Evolutionary conservation across 2,329 filamentous ascomycete genomes (phyloP).

Genomic region (Pestalotiopsis sp.): DNA sequence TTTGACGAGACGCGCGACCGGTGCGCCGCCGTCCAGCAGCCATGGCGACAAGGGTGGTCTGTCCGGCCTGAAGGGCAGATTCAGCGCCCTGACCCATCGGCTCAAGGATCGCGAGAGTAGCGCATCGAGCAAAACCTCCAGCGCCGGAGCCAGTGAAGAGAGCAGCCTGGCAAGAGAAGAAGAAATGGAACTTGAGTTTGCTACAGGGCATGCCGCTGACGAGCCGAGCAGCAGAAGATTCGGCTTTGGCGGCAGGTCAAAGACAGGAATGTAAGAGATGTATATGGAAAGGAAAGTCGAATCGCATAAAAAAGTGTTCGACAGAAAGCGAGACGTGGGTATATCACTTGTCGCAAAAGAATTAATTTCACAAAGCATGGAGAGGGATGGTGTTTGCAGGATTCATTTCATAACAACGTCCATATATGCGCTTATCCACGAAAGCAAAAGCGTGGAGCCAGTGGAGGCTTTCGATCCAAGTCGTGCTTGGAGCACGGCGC

Average conservation of each 20-base stretch:
- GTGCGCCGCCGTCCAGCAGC: neutral
- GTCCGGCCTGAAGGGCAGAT: neutral
- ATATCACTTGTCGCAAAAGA: neutral
- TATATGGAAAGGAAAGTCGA: neutral
- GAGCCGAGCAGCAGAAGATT: neutral
- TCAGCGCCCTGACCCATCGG: conserved; percentile 21
- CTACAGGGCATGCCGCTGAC: neutral
- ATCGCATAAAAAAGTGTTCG: neutral
- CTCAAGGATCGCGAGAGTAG: conserved; percentile 23
- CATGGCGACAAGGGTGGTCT: neutral
- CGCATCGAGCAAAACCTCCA: neutral
- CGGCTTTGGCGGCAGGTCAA: neutral
- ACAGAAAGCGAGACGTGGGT: no score
- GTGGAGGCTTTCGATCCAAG: neutral
- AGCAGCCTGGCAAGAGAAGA: neutral
- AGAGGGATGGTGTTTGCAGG: neutral
- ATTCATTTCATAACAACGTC: neutral
- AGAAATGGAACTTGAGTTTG: neutral
- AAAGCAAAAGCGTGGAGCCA: neutral
- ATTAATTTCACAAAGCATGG: neutral
- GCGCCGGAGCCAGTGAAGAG: neutral
- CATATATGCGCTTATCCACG: neutral
- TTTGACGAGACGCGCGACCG: neutral
- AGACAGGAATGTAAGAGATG: neutral
- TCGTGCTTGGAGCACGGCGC: neutral